Evolutionary conservation across 495 filamentous ascomycete species (phyloP), one percentile per base, ranked within the genome.

Genomic region (Parmelia sp.): DNA sequence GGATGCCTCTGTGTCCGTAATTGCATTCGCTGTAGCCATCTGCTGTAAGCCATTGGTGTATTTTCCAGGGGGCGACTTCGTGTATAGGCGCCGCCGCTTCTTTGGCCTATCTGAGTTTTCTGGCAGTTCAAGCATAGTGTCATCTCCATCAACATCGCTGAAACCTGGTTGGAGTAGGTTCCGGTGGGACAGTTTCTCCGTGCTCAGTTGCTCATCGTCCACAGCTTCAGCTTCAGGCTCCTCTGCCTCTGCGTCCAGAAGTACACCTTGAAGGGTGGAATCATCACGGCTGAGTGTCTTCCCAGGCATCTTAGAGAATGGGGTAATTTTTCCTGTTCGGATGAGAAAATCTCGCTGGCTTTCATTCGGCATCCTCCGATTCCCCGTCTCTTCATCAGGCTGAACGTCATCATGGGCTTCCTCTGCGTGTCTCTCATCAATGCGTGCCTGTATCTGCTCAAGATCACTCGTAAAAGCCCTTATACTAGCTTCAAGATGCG

Each of bases 251-350:
- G 90, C 90, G 63, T 91, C 88, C 19, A 90, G 77, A 53, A 96
- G 81, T 11, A 85, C 89, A 73, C 90, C 82, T 27, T 85, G 83
- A 9, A 94, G 78, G 58, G 83, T 85, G 23, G 86, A 82, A 44
- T 84, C 78, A 9, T 82, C 76, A 2, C 82, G 84, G 45, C 79
- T 78, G 19, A 78, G 77, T 25, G 77, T 73, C 29, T 79, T 77
- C 37, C 79, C 80, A 51, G 81, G 79, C 69, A 92, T 81, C 59
- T 85, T 86, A 4, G 92, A 88, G 64, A 98, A 97, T 0, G 94
- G 94, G 0, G 94, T 98, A 68, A 98, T 98, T 74, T 97, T 96
- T 60, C 94, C 94, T 0, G 93, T 98, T 9, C 94, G 84, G 40
- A 98, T 92, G 57, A 98, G 82, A 72, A 90, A 97, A 36, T 95